A percentile compares a stretch with the other conserved stretches of the same genome.
Conservation (phyloP, 805 yeast genomes). For the Saccharomycopsis guyanensis region DNA sequence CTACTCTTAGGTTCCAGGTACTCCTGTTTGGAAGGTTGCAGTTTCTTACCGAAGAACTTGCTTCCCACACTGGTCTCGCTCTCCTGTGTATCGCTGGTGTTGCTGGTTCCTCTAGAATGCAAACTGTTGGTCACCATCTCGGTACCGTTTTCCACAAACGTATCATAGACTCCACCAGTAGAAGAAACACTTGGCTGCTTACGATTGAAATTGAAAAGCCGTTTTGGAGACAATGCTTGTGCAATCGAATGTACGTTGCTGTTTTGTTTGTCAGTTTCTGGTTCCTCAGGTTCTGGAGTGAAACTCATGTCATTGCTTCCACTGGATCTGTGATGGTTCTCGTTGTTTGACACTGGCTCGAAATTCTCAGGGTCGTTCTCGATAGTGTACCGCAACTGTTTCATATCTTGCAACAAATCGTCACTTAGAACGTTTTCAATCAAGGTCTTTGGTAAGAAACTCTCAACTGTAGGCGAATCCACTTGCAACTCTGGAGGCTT, state of each 20-base stretch:
- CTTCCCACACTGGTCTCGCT: background rate
- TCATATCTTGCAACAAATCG: slow-evolving; percentile 10
- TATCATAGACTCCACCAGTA: background rate
- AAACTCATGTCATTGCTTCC: background rate
- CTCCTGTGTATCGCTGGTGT: background rate
- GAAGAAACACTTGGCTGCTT: slow-evolving; percentile 9
- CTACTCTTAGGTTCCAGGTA: background rate
- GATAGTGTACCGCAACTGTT: slow-evolving; percentile 6
- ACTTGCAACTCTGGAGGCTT: background rate
- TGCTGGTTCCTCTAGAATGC: background rate
- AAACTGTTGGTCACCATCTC: slow-evolving; percentile 14
- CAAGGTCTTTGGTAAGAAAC: slow-evolving; percentile 8
- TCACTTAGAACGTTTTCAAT: slow-evolving; percentile 10
- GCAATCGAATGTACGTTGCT: slow-evolving; percentile 9
- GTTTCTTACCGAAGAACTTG: slow-evolving; percentile 10
- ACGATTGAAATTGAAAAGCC: slow-evolving; percentile 13
- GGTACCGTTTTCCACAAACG: slow-evolving; percentile 6
- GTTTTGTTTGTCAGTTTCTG: background rate
- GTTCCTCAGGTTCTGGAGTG: background rate
- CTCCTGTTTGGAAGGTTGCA: background rate
- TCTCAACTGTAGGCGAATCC: slow-evolving; percentile 11
- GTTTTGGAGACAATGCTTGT: slow-evolving; percentile 16
- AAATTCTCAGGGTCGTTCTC: background rate
- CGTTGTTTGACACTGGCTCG: background rate
- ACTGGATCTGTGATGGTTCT: background rate